These are phyloP conservation scores for Trichoderma semiorbis DNA, from an alignment of 2,329 filamentous ascomycete genomes.

Conservation along the genomic window DNA sequence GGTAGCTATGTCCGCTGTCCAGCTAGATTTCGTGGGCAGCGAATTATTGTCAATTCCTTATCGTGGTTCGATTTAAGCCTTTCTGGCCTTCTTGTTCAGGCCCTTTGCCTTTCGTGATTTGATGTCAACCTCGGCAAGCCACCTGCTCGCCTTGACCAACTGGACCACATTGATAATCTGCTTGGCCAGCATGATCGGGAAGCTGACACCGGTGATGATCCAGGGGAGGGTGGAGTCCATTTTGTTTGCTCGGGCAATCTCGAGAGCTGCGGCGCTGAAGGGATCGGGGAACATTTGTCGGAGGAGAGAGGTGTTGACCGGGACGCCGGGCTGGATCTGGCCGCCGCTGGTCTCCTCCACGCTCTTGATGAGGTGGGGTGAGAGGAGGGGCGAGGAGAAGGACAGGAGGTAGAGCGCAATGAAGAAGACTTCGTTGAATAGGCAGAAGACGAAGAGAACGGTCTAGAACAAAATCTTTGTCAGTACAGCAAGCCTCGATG, in stretches of 20 bases:
- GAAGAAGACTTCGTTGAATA: slow-evolving; percentile 94
- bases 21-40: neutral
- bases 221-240: slow-evolving; percentile 65
- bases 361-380: slow-evolving; percentile 72
- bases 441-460: slow-evolving; percentile 87
- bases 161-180: slow-evolving; percentile 93
- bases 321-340: slow-evolving; percentile 61
- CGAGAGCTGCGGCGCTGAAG: slow-evolving; percentile 87
- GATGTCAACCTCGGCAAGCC: slow-evolving; percentile 88
- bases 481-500: neutral
- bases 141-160: slow-evolving; percentile 86
- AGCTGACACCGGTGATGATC: slow-evolving; percentile 76
- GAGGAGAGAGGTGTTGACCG: slow-evolving; percentile 66
- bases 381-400: slow-evolving; percentile 87
- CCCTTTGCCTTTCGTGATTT: slow-evolving; percentile 55
- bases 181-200: slow-evolving; percentile 86
- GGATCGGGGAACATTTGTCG: slow-evolving; percentile 80
- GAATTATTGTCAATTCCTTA: neutral
- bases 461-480: slow-evolving; percentile 49
- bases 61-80: neutral
- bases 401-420: slow-evolving; percentile 96
- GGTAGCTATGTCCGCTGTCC: neutral
- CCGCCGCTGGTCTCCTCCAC: slow-evolving; percentile 52
- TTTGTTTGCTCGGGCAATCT: slow-evolving; percentile 92
- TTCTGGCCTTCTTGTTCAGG: slow-evolving; percentile 43